Percentiles rank a stretch among this genome's conserved stretches.
Conservation (phyloP, 2,329 filamentous ascomycete species). For the Aspergillus tanneri region DNA sequence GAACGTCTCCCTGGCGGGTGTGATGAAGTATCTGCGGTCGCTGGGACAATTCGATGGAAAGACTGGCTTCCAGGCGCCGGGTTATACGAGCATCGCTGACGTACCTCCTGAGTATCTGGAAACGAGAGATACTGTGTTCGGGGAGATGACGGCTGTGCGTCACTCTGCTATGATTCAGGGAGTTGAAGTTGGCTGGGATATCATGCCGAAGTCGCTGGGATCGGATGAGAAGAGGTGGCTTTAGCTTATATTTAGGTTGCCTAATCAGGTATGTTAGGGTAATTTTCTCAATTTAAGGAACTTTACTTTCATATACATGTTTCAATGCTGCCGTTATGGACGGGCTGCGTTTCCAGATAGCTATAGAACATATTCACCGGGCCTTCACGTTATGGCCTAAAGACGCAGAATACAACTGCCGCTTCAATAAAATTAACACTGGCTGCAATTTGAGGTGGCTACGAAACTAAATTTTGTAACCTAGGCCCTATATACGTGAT, state of each 20-base stretch:
- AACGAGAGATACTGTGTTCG: slow-evolving; percentile 47
- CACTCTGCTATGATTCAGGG: slow-evolving; percentile 52
- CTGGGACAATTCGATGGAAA: slow-evolving; percentile 52
- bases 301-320: too few species aligned
- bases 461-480: too few species aligned
- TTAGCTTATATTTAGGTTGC: neutral
- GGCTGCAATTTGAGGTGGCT: too few species aligned
- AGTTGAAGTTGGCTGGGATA: slow-evolving; percentile 49
- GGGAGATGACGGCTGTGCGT: slow-evolving; percentile 48
- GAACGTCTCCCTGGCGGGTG: slow-evolving; percentile 56
- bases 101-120: slow-evolving; percentile 44
- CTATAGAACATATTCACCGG: too few species aligned
- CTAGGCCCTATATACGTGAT: too few species aligned
- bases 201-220: slow-evolving; percentile 53
- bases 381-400: too few species aligned
- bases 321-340: too few species aligned
- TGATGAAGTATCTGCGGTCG: slow-evolving; percentile 57
- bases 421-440: neutral
- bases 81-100: slow-evolving; percentile 33
- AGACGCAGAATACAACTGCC: neutral
- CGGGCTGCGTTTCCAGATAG: too few species aligned
- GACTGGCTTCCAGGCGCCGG: slow-evolving; percentile 45
- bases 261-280: too few species aligned
- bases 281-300: too few species aligned
- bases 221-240: slow-evolving; percentile 39